phyloP scores from a whole-genome alignment of 2,329 filamentous ascomycete genomes.

The Talaromyces rugulosus region DNA sequence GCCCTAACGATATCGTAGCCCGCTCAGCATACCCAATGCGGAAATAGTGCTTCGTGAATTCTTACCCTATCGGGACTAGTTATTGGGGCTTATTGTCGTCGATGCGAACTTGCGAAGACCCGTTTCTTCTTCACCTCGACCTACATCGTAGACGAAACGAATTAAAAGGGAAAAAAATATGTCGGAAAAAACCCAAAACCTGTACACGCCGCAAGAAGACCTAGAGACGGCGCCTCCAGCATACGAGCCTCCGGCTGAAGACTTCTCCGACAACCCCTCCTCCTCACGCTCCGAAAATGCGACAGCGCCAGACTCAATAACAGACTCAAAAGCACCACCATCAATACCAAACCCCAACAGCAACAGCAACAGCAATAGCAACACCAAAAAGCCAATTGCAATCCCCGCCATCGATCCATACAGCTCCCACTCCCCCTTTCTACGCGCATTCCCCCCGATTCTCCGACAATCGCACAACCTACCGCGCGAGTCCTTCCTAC shows the following conservation, averaged over 20 bases:
- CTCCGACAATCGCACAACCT: slow-evolving; percentile 4
- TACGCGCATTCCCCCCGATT: slow-evolving; percentile 6
- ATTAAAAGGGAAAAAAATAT: neutral
- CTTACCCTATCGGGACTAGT: neutral
- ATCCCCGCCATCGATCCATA: slow-evolving; percentile 6
- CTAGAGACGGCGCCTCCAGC: neutral
- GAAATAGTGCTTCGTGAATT: neutral
- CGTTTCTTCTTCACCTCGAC: neutral
- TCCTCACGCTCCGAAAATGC: neutral
- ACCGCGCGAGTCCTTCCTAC: slow-evolving; percentile 15
- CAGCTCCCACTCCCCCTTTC: slow-evolving; percentile 4
- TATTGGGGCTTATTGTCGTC: neutral
- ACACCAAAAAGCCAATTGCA: slow-evolving; percentile 3
- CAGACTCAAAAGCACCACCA: too few species aligned
- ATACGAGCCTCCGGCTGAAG: neutral
- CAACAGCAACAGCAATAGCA: neutral
- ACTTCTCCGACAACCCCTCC: neutral
- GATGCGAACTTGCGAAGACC: neutral
- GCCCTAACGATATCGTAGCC: neutral
- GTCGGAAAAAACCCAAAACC: neutral
- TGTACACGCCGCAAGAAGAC: neutral
- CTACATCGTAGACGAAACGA: neutral
- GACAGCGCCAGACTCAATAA: neutral
- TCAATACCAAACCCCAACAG: neutral
- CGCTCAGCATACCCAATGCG: neutral